phyloP scores from a whole-genome alignment of 164 flowering plant genomes.

The Brasenia schreberi region DNA sequence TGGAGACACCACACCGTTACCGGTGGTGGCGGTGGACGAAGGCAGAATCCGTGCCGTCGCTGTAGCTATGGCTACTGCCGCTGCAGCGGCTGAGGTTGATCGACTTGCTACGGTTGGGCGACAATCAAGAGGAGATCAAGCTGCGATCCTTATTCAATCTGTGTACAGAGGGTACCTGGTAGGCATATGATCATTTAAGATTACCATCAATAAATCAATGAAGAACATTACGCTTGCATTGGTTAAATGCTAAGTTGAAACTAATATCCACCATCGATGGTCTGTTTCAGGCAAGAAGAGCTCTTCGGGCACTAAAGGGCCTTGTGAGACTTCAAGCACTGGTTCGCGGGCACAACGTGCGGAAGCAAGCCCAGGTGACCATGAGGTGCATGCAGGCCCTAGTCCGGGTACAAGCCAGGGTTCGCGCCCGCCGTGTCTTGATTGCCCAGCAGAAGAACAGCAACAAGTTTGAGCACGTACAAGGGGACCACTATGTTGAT shows the following conservation, averaged over 20 bases:
- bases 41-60: constrained; percentile 76
- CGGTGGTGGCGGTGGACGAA: constrained; percentile 31
- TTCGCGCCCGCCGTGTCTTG: constrained; percentile 60
- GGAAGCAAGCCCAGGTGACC: constrained; percentile 95
- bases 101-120: constrained; percentile 68
- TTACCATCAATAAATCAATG: neutral
- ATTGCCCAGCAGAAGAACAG: constrained; percentile 31
- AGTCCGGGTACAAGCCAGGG: constrained; percentile 82
- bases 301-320: constrained; percentile 83
- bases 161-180: constrained; percentile 86
- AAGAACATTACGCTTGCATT: neutral
- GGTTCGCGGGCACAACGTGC: constrained; percentile 86
- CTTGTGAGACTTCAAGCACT: constrained; percentile 90
- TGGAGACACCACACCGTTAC: constrained; percentile 32
- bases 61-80: constrained; percentile 87
- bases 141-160: constrained; percentile 72
- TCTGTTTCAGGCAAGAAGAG: constrained; percentile 59
- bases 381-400: constrained; percentile 98
- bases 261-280: neutral
- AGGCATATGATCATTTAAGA: constrained; percentile 4
- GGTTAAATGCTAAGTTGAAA: neutral
- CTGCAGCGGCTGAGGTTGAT: constrained; percentile 83
- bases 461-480: neutral
- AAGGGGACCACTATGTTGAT: constrained; percentile 11
- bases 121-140: constrained; percentile 67